Percentiles rank a stretch among this genome's conserved stretches.
Evolutionary conservation across 257 asterid genomes (phyloP).

Genomic region (Solanum ossicruentum): DNA sequence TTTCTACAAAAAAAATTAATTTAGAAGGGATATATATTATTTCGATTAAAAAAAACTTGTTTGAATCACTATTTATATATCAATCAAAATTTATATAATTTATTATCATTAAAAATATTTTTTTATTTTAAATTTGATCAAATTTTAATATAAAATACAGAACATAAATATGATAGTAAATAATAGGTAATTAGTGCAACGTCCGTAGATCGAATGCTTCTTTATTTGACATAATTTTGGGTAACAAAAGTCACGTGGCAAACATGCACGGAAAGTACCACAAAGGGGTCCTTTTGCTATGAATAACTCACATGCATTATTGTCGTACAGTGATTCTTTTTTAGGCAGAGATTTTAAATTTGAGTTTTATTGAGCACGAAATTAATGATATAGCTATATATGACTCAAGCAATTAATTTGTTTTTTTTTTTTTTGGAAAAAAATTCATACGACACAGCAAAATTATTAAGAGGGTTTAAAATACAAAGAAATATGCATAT

Average conservation of each 20-base stretch:
- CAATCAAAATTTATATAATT: neutral
- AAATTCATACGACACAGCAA: too few relatives aligned
- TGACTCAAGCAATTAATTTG: too few relatives aligned
- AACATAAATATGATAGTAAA: neutral
- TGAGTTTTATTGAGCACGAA: too few relatives aligned
- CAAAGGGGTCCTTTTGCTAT: neutral
- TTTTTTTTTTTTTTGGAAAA: too few relatives aligned
- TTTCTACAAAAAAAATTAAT: neutral
- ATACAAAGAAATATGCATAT: too few relatives aligned
- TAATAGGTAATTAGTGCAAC: neutral
- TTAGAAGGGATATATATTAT: too few relatives aligned
- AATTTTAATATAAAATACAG: neutral
- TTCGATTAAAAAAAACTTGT: neutral
- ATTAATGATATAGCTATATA: too few relatives aligned
- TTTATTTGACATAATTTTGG: neutral
- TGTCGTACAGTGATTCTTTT: too few relatives aligned
- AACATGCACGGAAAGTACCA: neutral
- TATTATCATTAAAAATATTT: neutral
- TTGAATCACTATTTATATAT: neutral
- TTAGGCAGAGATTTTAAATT: too few relatives aligned
- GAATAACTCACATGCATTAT: neutral
- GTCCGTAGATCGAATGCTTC: neutral
- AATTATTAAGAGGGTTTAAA: too few relatives aligned
- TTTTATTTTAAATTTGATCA: accelerated
- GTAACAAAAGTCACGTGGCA: conserved; percentile 1